Evolutionary conservation across 495 filamentous ascomycete species (phyloP), one percentile per base, ranked within the genome.

Genomic region (Bacidia rubella): DNA sequence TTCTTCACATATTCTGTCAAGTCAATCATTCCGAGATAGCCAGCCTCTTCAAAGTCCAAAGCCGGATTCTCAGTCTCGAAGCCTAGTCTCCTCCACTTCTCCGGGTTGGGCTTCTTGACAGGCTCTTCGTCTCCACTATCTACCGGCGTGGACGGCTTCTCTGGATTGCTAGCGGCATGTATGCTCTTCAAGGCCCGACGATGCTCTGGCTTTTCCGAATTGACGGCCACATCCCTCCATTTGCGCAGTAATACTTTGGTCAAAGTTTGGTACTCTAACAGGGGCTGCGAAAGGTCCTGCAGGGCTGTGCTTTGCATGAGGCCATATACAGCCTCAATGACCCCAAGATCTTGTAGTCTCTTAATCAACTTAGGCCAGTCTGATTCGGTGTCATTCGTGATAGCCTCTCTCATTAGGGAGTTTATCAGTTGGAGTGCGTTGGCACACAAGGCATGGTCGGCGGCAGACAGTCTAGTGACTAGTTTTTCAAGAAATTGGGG

Each of bases 291-390:
- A 43, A 96, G 74, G 64, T 99, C 92, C 61, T 95, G 88, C n/a
- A 96, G 69, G 0, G 87, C 85, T 12, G 85, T 86, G 54, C 88
- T 89, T 66, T 95, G 92, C 87, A 97, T 93, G 21, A 97, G 76
- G 44, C 79, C 71, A 63, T 86, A 95, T 27, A 95, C 92, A 25
- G 86, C 85, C 58, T 88, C 87, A 53, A 97, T 96, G 38, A 95
- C 79, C 0, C 92, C 93, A 22, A 96, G 68, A 66, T 97, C 90
- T 62, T 97, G 93, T 52, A 97, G 67, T 59, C 78, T 75, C 67
- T 93, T 93, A 52, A 99, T 90, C 61, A 97, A 94, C 54, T 84
- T 89, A 15, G 89, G 86, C 93, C 93, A 99, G 62, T 97, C 90
- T 2, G 65, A 60, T 44, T 77, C 80, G 21, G 75, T 73, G 47